phyloP scores from a whole-genome alignment of 2,329 filamentous ascomycete species.

The Trichoderma brevicompactum region DNA sequence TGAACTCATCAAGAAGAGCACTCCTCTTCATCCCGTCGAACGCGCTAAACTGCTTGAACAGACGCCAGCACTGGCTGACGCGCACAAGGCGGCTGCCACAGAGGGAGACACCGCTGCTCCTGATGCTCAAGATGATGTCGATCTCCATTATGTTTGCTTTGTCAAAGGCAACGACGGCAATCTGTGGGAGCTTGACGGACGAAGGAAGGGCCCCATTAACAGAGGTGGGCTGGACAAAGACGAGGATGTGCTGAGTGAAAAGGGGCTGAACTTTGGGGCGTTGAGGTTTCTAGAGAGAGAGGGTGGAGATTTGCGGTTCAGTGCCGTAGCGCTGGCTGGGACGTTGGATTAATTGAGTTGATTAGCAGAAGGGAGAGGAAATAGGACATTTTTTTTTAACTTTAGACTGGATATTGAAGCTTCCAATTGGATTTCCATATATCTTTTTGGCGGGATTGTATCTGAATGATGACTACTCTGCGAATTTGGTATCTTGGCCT shows the following conservation, averaged over 20 bases:
- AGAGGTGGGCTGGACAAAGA: constrained; percentile 59
- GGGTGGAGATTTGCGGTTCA: constrained; percentile 61
- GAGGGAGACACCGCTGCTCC: constrained; percentile 81
- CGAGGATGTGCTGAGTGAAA: constrained; percentile 76
- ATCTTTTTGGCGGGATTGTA: neutral
- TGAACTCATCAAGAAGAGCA: constrained; percentile 69
- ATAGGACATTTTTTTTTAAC: too few relatives aligned
- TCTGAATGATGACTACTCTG: neutral
- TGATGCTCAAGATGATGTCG: constrained; percentile 76
- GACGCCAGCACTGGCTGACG: constrained; percentile 73
- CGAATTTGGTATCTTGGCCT: neutral
- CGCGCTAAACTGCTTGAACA: constrained; percentile 78
- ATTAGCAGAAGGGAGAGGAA: neutral
- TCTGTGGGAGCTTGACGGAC: constrained; percentile 65
- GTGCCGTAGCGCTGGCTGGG: constrained; percentile 60
- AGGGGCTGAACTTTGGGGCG: constrained; percentile 72
- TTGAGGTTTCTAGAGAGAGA: constrained; percentile 61
- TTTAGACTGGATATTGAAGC: too few relatives aligned
- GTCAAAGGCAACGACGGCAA: constrained; percentile 72
- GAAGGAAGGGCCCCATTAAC: constrained; percentile 60
- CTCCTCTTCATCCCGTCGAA: constrained; percentile 66
- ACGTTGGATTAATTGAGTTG: constrained; percentile 49
- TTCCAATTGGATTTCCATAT: too few relatives aligned
- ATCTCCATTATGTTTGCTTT: constrained; percentile 96
- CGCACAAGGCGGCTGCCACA: constrained; percentile 77